Base-by-base conservation (phyloP, 1,139 yeast genomes). In the Dujonia santamariae region DNA sequence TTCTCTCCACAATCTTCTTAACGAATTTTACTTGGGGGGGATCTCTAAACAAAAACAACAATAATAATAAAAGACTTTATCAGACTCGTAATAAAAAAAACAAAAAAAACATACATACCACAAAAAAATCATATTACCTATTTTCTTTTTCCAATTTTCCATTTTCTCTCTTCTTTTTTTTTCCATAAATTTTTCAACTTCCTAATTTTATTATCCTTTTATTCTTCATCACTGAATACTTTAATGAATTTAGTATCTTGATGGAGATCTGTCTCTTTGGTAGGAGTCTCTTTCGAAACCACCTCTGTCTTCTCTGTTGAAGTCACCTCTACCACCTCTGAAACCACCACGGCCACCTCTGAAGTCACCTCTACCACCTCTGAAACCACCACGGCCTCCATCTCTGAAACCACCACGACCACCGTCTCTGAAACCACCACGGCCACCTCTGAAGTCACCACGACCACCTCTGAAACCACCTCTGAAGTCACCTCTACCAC, bases 181-280 rank as follows among this genome's bases (percentile, higher is more conserved):
- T 22, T 11, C n/a, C 12, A 5, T 6, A 11, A 11, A 7, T 22
- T 11, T 22, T 22, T 22, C 12, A 11, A 5, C 25, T 11, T 22
- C 12, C 12, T 22, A 5, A 17, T 12, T 12, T 6, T n/a, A 4
- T 28, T 17, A 8, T 6, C 7, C 17, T 19, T 28, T 7, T 9
- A 19, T 19, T 28, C 13, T 28, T 12, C 13, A 7, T n/a, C 26
- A 6, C 14, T 12, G 7, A 9, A 25, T 7, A 12, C n/a, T 25
- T 14, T 12, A 25, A 22, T 27, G 5, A 11, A 33, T 23, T 48
- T 60, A 65, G 48, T 63, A 66, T 54, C 72, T 65, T 38, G 69
- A 61, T 53, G 72, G 72, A 38, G 72, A 66, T 63, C 75, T 67
- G 60, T 69, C 75, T 53, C 75, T 66, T 42, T 55, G 59, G 53